These are phyloP conservation scores for Alternaria hordeiaustralica DNA, from an alignment of 2,329 filamentous ascomycete genomes.

Conservation along the genomic window DNA sequence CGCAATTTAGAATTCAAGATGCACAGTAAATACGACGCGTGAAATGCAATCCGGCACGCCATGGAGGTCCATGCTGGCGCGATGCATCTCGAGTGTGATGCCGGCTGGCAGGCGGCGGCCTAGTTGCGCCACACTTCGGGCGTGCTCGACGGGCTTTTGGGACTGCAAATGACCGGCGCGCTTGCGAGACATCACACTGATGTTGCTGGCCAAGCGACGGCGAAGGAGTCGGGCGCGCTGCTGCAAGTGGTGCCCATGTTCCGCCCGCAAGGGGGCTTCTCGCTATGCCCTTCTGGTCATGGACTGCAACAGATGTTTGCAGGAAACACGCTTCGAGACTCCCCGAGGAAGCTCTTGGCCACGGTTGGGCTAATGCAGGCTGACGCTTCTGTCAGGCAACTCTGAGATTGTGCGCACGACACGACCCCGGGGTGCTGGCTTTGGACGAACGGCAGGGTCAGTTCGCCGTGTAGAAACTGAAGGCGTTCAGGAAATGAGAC, in stretches of 20 bases:
- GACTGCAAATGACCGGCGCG: background rate
- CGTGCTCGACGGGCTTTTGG: background rate
- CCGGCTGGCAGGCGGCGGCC: background rate
- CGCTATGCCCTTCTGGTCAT: slow-evolving; percentile 8
- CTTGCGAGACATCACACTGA: slow-evolving; percentile 13
- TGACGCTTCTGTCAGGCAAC: slow-evolving; percentile 14
- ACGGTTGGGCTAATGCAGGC: slow-evolving; percentile 14
- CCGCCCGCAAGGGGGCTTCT: slow-evolving; percentile 2
- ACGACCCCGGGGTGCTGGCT: background rate
- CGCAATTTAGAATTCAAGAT: slow-evolving; percentile 40
- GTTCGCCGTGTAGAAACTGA: background rate
- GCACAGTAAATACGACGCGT: slow-evolving; percentile 6
- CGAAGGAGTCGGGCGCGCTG: slow-evolving; percentile 6
- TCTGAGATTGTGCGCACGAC: background rate
- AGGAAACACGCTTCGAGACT: slow-evolving; percentile 32
- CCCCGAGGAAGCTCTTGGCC: slow-evolving; percentile 27
- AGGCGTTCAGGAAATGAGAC: slow-evolving; percentile 5
- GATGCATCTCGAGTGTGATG: slow-evolving; percentile 3
- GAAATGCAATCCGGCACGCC: slow-evolving; percentile 12
- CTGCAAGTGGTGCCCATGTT: slow-evolving; percentile 19
- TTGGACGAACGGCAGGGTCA: background rate
- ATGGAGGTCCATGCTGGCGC: slow-evolving; percentile 17
- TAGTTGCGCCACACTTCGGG: slow-evolving; percentile 6
- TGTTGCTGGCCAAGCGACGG: slow-evolving; percentile 6
- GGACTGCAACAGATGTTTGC: slow-evolving; percentile 21